phyloP scores from a whole-genome alignment of 2,329 filamentous ascomycete species.

The Bipolaris zeicola region DNA sequence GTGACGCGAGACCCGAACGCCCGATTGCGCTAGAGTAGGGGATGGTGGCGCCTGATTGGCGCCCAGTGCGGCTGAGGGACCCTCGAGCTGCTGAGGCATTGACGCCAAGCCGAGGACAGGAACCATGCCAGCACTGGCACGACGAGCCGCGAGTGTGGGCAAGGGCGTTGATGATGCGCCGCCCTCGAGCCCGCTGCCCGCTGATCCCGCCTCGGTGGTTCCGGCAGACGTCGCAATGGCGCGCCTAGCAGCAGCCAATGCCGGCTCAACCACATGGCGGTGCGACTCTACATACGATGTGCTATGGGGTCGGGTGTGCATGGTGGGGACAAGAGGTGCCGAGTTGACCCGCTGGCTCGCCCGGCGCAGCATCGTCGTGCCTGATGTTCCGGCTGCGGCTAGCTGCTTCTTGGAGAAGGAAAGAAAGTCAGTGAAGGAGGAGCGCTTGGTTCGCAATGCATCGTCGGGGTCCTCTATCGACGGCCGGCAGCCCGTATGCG shows the following conservation, averaged over 20 bases:
- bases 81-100: constrained; percentile 41
- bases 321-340: constrained; percentile 42
- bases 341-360: constrained; percentile 43
- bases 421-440: constrained; percentile 56
- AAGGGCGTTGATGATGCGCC: constrained; percentile 31
- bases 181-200: constrained; percentile 16
- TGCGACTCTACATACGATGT: constrained; percentile 46
- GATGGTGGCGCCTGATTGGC: constrained; percentile 45
- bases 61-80: constrained; percentile 33
- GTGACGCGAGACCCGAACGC: constrained; percentile 55
- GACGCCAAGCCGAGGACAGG: constrained; percentile 35
- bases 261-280: constrained; percentile 45
- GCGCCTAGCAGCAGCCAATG: constrained; percentile 31
- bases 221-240: constrained; percentile 39
- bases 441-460: constrained; percentile 49
- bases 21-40: constrained; percentile 43
- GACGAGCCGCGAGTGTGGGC: constrained; percentile 29
- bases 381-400: constrained; percentile 30
- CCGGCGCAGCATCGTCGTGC: constrained; percentile 35
- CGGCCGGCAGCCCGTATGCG: constrained; percentile 19
- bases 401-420: constrained; percentile 49
- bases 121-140: constrained; percentile 21
- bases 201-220: constrained; percentile 16
- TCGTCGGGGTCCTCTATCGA: constrained; percentile 31
- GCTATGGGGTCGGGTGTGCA: constrained; percentile 47